Percentiles rank a stretch among this genome's conserved stretches.
These are phyloP conservation scores for Lojkania enalia DNA, from an alignment of 2,329 filamentous ascomycete species.

Conservation along the genomic window DNA sequence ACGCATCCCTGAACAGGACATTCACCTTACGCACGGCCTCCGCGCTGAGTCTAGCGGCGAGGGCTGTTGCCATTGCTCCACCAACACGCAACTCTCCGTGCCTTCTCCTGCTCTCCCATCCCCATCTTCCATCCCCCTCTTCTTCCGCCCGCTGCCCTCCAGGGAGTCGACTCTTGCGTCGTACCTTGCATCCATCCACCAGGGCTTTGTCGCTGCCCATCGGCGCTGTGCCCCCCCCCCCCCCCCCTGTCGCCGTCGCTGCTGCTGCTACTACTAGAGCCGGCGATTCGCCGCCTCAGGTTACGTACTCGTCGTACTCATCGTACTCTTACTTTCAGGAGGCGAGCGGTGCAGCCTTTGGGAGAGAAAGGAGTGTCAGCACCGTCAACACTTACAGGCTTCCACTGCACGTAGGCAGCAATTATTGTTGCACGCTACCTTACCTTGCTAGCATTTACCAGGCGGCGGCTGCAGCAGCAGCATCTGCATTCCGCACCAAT, in stretches of 20 bases:
- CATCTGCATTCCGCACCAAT: constrained; percentile 43
- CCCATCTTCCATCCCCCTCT: constrained; percentile 23
- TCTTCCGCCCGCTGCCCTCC: constrained; percentile 21
- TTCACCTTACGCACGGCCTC: constrained; percentile 41
- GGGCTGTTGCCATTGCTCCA: constrained; percentile 35
- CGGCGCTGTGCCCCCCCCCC: no score
- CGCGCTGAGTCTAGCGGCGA: constrained; percentile 26
- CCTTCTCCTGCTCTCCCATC: constrained; percentile 20
- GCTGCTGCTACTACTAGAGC: constrained; percentile 11
- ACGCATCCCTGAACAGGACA: constrained; percentile 37
- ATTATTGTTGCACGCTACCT: no score
- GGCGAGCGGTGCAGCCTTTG: constrained; percentile 30
- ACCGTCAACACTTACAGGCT: no score
- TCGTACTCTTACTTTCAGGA: constrained; percentile 32
- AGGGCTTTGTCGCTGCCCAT: no score
- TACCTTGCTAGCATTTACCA: no score
- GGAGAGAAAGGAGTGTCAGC: no score
- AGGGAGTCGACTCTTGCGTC: constrained; percentile 22
- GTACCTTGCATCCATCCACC: constrained; percentile 20
- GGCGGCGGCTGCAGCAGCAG: no score
- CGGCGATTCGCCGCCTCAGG: constrained; percentile 24
- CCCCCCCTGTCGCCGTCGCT: constrained; percentile 6
- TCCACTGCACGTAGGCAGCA: no score
- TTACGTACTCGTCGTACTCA: no score
- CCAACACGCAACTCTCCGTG: constrained; percentile 26